Base-by-base conservation (phyloP, 495 filamentous ascomycete species). In the Umbilicaria muhlenbergii region DNA sequence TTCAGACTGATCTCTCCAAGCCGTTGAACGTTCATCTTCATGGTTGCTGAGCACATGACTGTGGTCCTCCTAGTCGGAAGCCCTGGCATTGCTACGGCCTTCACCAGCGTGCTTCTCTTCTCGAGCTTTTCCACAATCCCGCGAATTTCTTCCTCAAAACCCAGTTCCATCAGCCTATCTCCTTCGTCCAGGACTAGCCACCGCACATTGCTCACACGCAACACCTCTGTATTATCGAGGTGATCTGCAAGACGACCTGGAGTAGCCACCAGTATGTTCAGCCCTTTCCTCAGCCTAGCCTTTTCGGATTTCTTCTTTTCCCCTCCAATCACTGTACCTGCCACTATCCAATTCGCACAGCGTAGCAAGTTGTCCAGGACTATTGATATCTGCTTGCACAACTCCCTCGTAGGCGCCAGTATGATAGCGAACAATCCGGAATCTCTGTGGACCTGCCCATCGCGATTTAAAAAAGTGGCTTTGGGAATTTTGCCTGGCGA, bases 251-350 rank as follows among this genome's bases (percentile, higher is more conserved):
- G 64, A 15, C 91, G 74, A 44, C 91, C 91, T 1, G 91, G 91
- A 0, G 91, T 98, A 28, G 91, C 91, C 12, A 98, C 83, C 18
- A 98, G 68, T 41, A 96, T 92, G 61, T 95, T 95, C 47, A 94
- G 65, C 1, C 91, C 91, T 58, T 95, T 96, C 48, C 91, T 67
- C 49, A 98, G 55, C 36, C 92, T 68, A 21, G 91, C 86, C 58
- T 98, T 98, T 58, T 98, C 91, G 2, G 84, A 87, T 53, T 95
- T 89, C 60, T 95, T 95, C 61, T 88, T 95, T 62, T 96, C 88
- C 17, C 91, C 91, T 58, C 91, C 91, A 49, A 87, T 92, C 11
- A 98, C 87, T 0, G 83, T 91, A 5, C 86, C 86, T 17, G 79
- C 78, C 0, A 96, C 91, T 36, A 98, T 75, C 87, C 87, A 95